Evolutionary conservation across 805 yeast genomes (phyloP), one percentile per base, ranked within the genome.

Genomic region (Huiozyma sinensis): DNA sequence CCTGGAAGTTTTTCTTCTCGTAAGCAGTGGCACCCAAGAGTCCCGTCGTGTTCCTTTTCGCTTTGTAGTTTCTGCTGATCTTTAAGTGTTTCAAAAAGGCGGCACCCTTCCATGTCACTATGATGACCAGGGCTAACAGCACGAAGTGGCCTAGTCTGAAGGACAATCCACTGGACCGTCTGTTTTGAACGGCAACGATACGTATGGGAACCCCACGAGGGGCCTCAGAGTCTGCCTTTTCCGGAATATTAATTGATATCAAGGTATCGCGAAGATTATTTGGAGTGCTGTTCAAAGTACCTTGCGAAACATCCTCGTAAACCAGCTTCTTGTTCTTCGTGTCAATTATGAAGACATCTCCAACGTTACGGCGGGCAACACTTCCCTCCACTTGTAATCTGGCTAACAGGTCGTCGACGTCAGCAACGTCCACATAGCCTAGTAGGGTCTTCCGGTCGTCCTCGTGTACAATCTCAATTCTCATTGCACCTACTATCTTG

Each of bases 261-360:
- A 66, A 49, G 39, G 73, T 63, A 6, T 71, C 65, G n/a, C 60
- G 56, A 39, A 68, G 56, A 36, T 62, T 45, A 40, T 50, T 49
- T 4, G 61, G 55, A 0, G 72, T 67, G 40, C 65, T 61, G 4
- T 45, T 60, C 43, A 77, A 57, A 11, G 44, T 40, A 0, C 55
- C 47, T 0, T 80, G 82, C 28, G 46, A 44, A 4, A 63, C 44
- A 48, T 63, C 67, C 2, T 39, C 46, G 34, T 63, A 66, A 48
- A 64, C 66, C 46, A 60, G 52, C 43, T 50, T 33, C 5, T 39
- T 65, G 51, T 67, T 70, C 49, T 45, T 49, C 48, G 60, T 67
- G 57, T 65, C 73, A 32, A 81, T 61, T 2, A 83, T 58, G 1
- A 83, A 53, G 0, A 76, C 66, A 56, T 82, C 85, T 6, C 89